phyloP scores from a whole-genome alignment of 2,329 filamentous ascomycete species.

The Aureobasidium mangrovei region DNA sequence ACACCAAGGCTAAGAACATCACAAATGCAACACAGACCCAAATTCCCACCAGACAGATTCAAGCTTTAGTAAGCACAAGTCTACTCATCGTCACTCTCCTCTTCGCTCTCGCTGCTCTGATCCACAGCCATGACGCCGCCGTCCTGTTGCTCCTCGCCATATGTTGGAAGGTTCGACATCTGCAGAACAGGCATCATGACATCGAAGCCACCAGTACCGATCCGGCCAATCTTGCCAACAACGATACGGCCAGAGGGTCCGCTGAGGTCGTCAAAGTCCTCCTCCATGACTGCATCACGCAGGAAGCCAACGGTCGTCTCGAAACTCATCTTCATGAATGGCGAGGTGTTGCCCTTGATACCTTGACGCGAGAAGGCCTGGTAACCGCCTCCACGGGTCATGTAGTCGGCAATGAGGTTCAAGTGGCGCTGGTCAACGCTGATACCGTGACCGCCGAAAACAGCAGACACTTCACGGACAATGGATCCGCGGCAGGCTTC shows the following conservation, averaged over 20 bases:
- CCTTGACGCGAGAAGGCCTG: conserved; percentile 89
- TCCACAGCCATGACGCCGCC: conserved; percentile 13
- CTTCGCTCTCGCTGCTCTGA: conserved; percentile 9
- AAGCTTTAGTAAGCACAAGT: background rate
- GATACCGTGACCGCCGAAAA: conserved; percentile 89
- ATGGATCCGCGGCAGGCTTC: conserved; percentile 86
- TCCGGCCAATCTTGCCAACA: conserved; percentile 68
- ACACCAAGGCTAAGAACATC: conserved; percentile 11
- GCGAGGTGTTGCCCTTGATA: conserved; percentile 72
- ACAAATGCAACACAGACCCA: background rate
- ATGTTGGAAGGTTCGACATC: background rate
- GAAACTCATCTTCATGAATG: conserved; percentile 98
- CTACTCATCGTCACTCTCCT: conserved; percentile 13
- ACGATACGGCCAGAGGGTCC: conserved; percentile 85
- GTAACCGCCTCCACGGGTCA: conserved; percentile 90
- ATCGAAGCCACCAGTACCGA: conserved; percentile 89
- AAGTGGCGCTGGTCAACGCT: conserved; percentile 84
- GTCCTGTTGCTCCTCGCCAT: conserved; percentile 1
- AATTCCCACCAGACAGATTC: background rate
- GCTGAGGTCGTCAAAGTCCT: conserved; percentile 79
- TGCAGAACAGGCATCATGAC: conserved; percentile 45
- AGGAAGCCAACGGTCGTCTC: conserved; percentile 94
- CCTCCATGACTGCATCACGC: conserved; percentile 81
- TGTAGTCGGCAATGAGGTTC: conserved; percentile 92
- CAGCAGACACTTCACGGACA: conserved; percentile 71